phyloP scores from a whole-genome alignment of 495 filamentous ascomycete genomes.

The Neurospora terricola region DNA sequence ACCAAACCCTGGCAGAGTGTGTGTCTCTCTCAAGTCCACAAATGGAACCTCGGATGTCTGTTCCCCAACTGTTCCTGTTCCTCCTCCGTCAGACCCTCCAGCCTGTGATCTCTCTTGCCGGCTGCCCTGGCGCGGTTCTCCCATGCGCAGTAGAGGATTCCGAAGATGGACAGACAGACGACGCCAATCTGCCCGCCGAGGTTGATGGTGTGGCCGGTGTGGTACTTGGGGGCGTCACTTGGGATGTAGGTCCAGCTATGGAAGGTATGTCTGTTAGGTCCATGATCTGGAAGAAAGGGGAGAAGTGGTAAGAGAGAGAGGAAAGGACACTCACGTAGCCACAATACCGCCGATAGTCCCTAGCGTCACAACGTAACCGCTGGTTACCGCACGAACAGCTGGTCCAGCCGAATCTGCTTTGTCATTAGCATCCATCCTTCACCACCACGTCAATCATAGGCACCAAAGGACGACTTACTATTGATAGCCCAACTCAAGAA shows the following conservation, averaged over 20 bases:
- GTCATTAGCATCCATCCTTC: neutral
- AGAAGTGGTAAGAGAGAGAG: neutral
- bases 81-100: constrained; percentile 39
- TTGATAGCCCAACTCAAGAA: constrained; percentile 50
- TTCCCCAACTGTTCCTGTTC: constrained; percentile 41
- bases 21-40: constrained; percentile 22
- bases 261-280: neutral
- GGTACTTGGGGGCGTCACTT: constrained; percentile 39
- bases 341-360: constrained; percentile 48
- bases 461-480: constrained; percentile 18
- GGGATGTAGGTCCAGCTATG: constrained; percentile 44
- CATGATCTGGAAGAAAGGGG: neutral
- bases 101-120: constrained; percentile 41
- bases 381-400: constrained; percentile 44
- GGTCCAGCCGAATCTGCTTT: constrained; percentile 40
- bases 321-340: constrained; percentile 30
- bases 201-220: constrained; percentile 50
- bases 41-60: constrained; percentile 44
- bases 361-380: constrained; percentile 43
- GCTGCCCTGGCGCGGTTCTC: constrained; percentile 42
- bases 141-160: constrained; percentile 40
- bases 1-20: too few relatives aligned
- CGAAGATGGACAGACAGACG: constrained; percentile 32
- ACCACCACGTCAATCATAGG: neutral
- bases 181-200: constrained; percentile 36